A percentile compares a stretch with the other conserved stretches of the same genome.
These are phyloP conservation scores for Verticillium isaacii DNA, from an alignment of 2,329 filamentous ascomycete species.

Conservation along the genomic window DNA sequence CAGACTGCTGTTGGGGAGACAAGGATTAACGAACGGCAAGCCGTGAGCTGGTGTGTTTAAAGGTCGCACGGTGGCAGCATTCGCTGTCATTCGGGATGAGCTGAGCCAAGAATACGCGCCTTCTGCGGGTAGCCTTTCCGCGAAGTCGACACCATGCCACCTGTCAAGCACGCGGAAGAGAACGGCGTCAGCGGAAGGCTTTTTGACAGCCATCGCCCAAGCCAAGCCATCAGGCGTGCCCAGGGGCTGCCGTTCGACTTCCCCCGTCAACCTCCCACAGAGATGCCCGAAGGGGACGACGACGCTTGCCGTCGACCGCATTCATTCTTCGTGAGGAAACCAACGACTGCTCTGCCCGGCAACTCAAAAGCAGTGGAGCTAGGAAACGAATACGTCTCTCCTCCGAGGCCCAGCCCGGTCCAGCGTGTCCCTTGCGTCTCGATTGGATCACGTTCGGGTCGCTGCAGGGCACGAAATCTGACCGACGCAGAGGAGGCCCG, in stretches of 20 bases:
- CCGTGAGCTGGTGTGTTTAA: not conserved
- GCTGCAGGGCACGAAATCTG: not conserved
- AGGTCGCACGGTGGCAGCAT: not conserved
- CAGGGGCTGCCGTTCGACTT: too few species aligned
- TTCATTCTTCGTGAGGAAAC: too few species aligned
- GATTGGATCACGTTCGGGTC: not conserved
- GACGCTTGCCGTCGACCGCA: too few species aligned
- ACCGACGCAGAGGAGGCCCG: not conserved
- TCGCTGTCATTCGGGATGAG: not conserved
- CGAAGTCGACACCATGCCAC: not conserved
- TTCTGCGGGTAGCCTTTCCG: not conserved
- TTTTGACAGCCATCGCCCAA: too few species aligned
- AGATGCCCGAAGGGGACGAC: too few species aligned
- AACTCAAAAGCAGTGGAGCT: not conserved
- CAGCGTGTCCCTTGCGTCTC: not conserved
- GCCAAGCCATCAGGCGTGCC: not conserved
- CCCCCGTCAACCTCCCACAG: too few species aligned
- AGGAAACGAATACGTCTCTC: not conserved
- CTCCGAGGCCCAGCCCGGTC: not conserved
- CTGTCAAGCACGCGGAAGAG: constrained; percentile 3
- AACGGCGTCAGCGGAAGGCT: not conserved
- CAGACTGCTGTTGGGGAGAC: not conserved
- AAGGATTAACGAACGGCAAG: not conserved
- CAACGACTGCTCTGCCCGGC: too few species aligned
- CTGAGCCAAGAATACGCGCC: not conserved